phyloP scores from a whole-genome alignment of 495 filamentous ascomycete species.

The Bombardia bombarda region DNA sequence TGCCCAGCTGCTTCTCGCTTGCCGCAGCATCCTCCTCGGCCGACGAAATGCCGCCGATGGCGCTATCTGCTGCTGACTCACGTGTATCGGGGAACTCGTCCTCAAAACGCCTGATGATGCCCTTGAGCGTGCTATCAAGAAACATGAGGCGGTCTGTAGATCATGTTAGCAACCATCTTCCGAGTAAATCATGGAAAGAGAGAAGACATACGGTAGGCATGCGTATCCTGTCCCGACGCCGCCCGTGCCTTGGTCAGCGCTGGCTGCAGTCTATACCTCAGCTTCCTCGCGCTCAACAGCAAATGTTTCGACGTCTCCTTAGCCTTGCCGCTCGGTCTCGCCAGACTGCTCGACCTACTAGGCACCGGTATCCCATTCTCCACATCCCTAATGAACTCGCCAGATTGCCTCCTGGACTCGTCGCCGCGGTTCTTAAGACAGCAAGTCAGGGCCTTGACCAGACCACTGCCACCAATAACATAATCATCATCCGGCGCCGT shows the following conservation, averaged over 20 bases:
- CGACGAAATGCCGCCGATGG: constrained; percentile 8
- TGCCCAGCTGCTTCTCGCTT: constrained; percentile 12
- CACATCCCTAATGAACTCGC: constrained; percentile 33
- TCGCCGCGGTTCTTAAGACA: constrained; percentile 71
- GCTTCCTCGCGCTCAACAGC: constrained; percentile 77
- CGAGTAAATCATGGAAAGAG: too few relatives aligned
- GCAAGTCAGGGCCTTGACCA: constrained; percentile 87
- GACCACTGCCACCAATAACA: constrained; percentile 89
- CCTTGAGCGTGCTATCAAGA: constrained; percentile 78
- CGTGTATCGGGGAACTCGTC: constrained; percentile 91
- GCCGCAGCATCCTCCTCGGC: constrained; percentile 18
- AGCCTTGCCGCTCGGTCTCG: constrained; percentile 50
- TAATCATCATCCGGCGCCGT: constrained; percentile 85
- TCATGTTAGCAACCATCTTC: too few relatives aligned
- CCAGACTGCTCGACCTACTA: constrained; percentile 1
- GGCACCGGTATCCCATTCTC: constrained; percentile 18
- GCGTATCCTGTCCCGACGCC: constrained; percentile 44
- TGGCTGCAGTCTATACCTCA: constrained; percentile 73
- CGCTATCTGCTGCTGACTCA: constrained; percentile 12
- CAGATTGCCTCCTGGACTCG: constrained; percentile 42
- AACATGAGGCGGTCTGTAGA: constrained; percentile 71
- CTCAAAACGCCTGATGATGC: constrained; percentile 92
- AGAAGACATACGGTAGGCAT: constrained; percentile 63
- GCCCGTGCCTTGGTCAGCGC: constrained; percentile 68
- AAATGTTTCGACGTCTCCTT: constrained; percentile 90